These are phyloP conservation scores for Ustilaginoidea virens DNA, from an alignment of 2,329 filamentous ascomycete species.

Conservation along the genomic window DNA sequence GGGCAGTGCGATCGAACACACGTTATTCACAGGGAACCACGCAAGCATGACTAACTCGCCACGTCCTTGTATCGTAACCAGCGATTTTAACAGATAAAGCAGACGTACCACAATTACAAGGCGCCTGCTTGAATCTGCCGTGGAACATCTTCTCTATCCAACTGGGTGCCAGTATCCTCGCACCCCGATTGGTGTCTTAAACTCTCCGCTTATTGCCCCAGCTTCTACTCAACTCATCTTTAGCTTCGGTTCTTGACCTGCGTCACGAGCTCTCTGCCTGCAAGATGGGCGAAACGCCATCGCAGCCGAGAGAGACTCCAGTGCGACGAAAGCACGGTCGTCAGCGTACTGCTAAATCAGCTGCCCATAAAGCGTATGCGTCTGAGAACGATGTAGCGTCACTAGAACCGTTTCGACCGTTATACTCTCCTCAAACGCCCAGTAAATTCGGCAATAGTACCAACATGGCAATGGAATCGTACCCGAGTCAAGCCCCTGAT, in stretches of 20 bases:
- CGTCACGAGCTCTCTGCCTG: background rate
- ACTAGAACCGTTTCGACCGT: slow-evolving; percentile 17
- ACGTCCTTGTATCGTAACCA: no score
- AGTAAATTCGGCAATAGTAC: slow-evolving; percentile 24
- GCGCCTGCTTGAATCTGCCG: no score
- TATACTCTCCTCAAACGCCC: slow-evolving; percentile 28
- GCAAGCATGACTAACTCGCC: no score
- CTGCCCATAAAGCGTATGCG: slow-evolving; percentile 38
- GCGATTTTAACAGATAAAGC: no score
- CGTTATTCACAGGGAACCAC: no score
- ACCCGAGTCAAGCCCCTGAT: slow-evolving; percentile 14
- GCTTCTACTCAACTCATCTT: no score
- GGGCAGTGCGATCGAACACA: no score
- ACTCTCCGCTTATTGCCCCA: no score
- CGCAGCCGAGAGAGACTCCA: slow-evolving; percentile 13
- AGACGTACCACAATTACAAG: no score
- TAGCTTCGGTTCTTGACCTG: background rate
- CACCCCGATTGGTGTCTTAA: no score
- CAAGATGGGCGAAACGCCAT: slow-evolving; percentile 5
- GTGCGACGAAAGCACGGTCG: slow-evolving; percentile 23
- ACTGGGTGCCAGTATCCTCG: no score
- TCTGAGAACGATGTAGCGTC: slow-evolving; percentile 37
- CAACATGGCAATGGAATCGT: slow-evolving; percentile 12
- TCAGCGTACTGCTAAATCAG: slow-evolving; percentile 23
- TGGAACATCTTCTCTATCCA: no score